These are phyloP conservation scores for Penicillium steckii DNA, from an alignment of 495 filamentous ascomycete genomes.

Conservation along the genomic window DNA sequence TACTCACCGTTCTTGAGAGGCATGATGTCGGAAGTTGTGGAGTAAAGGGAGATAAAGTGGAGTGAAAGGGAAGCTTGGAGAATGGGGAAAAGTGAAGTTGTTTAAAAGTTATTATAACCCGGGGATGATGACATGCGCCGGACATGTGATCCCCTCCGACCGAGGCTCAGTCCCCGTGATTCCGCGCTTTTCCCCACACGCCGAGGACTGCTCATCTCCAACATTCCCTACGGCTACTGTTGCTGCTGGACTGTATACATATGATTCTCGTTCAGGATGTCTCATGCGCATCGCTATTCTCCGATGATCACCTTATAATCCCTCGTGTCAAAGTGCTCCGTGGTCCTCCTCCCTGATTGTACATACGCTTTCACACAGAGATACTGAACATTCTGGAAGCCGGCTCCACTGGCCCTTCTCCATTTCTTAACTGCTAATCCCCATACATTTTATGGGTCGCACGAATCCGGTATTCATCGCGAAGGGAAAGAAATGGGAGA, in stretches of 20 bases:
- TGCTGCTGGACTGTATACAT: no score
- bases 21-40: constrained; percentile 51
- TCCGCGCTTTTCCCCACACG: background rate
- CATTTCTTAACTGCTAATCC: background rate
- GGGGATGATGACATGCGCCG: background rate
- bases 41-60: background rate
- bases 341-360: no score
- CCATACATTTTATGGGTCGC: constrained; percentile 1
- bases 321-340: no score
- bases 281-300: no score
- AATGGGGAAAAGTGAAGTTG: background rate
- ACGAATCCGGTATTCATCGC: constrained; percentile 27
- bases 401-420: constrained; percentile 14
- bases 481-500: no score
- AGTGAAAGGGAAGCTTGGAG: background rate
- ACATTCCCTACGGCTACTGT: no score
- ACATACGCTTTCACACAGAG: no score
- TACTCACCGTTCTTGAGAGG: constrained; percentile 74
- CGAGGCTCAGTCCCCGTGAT: background rate
- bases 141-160: constrained; percentile 6
- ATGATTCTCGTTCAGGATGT: no score
- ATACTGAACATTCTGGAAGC: constrained; percentile 4
- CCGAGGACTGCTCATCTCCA: background rate
- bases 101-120: background rate
- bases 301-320: no score